Conservation (phyloP, 441 rosid genomes). For the Pelargonium citronellum region DNA sequence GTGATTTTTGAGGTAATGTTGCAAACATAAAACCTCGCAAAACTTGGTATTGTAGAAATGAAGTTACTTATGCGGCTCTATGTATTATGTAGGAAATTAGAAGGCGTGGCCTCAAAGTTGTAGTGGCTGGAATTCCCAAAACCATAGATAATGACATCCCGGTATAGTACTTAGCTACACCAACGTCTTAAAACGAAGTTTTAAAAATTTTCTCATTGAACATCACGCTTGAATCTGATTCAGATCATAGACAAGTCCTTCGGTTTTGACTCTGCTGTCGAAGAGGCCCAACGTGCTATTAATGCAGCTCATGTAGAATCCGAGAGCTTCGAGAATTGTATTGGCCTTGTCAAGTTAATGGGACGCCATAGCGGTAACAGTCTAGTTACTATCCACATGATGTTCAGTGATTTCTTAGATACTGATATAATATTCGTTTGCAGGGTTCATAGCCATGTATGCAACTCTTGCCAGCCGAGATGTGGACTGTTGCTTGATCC, state of each 20-base stretch:
- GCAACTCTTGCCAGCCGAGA: conserved; percentile 97
- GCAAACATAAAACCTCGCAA: too few relatives aligned
- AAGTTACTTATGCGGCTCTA: not conserved
- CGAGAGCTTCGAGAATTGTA: conserved; percentile 78
- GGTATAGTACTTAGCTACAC: conserved; percentile 17
- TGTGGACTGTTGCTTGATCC: conserved; percentile 93
- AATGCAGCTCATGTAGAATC: conserved; percentile 97
- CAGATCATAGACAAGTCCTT: conserved; percentile 89
- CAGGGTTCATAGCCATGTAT: conserved; percentile 91
- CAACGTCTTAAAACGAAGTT: not conserved
- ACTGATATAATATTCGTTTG: conserved; percentile 10
- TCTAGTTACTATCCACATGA: too few relatives aligned
- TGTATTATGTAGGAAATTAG: conserved; percentile 53
- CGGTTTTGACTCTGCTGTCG: conserved; percentile 96
- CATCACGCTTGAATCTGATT: not conserved
- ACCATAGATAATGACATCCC: conserved; percentile 95
- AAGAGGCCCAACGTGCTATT: conserved; percentile 97
- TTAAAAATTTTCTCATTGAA: not conserved
- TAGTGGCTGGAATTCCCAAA: conserved; percentile 86
- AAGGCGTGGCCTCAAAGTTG: conserved; percentile 86
- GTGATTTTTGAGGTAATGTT: conserved; percentile 65
- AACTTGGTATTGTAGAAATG: not conserved
- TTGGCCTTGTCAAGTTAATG: conserved; percentile 94
- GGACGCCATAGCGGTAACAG: conserved; percentile 85
- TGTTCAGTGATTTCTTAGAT: not conserved